Conservation (phyloP, 2,329 filamentous ascomycete genomes). For the Colletotrichum tropicicola region DNA sequence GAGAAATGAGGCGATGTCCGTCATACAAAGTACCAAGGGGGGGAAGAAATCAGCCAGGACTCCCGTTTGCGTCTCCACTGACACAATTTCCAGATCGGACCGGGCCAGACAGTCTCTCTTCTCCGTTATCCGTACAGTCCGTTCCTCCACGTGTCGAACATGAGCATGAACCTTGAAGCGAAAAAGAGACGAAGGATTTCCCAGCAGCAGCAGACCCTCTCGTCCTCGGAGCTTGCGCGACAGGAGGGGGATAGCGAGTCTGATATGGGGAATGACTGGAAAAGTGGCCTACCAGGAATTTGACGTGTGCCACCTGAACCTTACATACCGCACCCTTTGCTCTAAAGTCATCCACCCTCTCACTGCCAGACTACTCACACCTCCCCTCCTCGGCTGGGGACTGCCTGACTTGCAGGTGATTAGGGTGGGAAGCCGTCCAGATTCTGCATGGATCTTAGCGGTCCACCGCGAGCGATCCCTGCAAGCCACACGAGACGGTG, state of each 20-base stretch:
- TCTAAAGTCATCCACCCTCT: constrained; percentile 28
- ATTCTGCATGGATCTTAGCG: constrained; percentile 28
- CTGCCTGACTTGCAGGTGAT: constrained; percentile 32
- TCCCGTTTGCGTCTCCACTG: constrained; percentile 27
- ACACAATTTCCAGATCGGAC: constrained; percentile 16
- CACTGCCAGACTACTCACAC: not conserved
- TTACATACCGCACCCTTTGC: constrained; percentile 27
- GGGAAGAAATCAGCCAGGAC: constrained; percentile 2
- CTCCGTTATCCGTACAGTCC: constrained; percentile 4
- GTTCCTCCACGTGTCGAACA: constrained; percentile 27
- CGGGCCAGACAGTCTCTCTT: constrained; percentile 10
- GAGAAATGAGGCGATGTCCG: constrained; percentile 11
- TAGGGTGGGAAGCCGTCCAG: constrained; percentile 31
- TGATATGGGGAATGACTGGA: constrained; percentile 21
- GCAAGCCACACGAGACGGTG: constrained; percentile 31
- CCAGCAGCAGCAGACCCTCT: not conserved
- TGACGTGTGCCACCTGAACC: constrained; percentile 31
- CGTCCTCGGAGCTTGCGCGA: not conserved
- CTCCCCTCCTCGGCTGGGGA: constrained; percentile 25
- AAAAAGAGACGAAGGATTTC: not conserved
- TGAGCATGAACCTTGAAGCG: constrained; percentile 11
- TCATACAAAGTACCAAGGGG: constrained; percentile 19
- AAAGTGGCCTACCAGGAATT: constrained; percentile 23
- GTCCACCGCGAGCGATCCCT: constrained; percentile 24
- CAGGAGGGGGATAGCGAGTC: constrained; percentile 8